Conservation (phyloP, 1,284 basidiomycete genomes). For the Mycena citricolor region DNA sequence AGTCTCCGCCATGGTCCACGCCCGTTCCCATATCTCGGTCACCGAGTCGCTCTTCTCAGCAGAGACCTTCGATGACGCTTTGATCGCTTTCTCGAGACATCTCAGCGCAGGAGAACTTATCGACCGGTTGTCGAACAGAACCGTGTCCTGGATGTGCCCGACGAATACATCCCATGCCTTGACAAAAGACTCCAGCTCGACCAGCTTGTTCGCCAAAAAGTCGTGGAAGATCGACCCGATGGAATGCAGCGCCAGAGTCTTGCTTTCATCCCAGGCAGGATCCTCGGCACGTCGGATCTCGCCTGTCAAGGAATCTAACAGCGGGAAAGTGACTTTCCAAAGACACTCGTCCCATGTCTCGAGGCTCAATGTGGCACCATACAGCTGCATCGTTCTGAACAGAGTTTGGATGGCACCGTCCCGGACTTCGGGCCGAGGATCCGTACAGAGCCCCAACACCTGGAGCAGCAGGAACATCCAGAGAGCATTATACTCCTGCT, state of each 20-base stretch:
- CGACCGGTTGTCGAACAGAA: conserved; percentile 64
- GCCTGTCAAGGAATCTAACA: conserved; percentile 72
- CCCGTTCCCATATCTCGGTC: conserved; percentile 52
- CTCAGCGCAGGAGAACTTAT: conserved; percentile 80
- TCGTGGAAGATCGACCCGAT: conserved; percentile 83
- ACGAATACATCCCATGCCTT: conserved; percentile 76
- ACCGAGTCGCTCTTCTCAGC: conserved; percentile 45
- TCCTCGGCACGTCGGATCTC: conserved; percentile 42
- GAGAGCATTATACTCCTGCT: conserved; percentile 72
- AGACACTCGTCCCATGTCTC: conserved; percentile 88
- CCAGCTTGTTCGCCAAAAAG: conserved; percentile 74
- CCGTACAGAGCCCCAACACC: conserved; percentile 80
- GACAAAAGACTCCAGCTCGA: conserved; percentile 67
- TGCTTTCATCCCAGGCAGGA: conserved; percentile 78
- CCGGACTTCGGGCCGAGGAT: conserved; percentile 83
- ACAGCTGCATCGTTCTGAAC: conserved; percentile 91
- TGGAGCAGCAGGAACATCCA: conserved; percentile 93
- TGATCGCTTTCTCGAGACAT: conserved; percentile 78
- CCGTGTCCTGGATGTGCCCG: conserved; percentile 64
- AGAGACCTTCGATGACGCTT: conserved; percentile 45
- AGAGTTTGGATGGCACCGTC: conserved; percentile 94
- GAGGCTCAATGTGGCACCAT: conserved; percentile 78
- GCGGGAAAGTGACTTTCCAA: conserved; percentile 87
- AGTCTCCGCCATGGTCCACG: conserved; percentile 71
- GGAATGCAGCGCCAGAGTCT: conserved; percentile 82